Evolutionary conservation across 768 basidiomycete species (phyloP).

Genomic region (Russula virescens): DNA sequence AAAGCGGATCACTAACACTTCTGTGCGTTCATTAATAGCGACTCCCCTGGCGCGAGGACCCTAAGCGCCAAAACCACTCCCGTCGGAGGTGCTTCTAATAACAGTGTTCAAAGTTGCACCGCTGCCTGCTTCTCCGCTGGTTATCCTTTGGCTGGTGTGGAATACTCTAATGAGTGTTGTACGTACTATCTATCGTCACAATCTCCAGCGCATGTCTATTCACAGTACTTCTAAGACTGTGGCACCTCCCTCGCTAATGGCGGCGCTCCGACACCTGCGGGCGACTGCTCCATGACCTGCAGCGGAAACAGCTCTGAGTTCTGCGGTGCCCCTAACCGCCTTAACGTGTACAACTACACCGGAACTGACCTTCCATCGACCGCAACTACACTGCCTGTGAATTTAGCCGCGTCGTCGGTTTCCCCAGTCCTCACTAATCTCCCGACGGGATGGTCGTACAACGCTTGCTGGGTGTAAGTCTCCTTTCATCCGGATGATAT

Average conservation of each 20-base stretch:
- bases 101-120: slow-evolving; percentile 55
- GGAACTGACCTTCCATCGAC: slow-evolving; percentile 42
- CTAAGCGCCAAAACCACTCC: slow-evolving; percentile 30
- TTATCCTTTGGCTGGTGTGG: slow-evolving; percentile 36
- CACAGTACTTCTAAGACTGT: slow-evolving; percentile 38
- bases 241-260: slow-evolving; percentile 41
- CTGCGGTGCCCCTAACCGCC: slow-evolving; percentile 66
- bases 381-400: slow-evolving; percentile 29
- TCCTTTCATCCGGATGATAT: slow-evolving; percentile 26
- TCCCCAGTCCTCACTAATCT: slow-evolving; percentile 16
- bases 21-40: slow-evolving; percentile 27
- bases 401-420: slow-evolving; percentile 27
- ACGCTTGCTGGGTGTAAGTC: slow-evolving; percentile 47
- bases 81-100: slow-evolving; percentile 36
- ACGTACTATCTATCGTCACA: slow-evolving; percentile 2
- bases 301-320: slow-evolving; percentile 56
- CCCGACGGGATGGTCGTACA: slow-evolving; percentile 20
- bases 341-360: slow-evolving; percentile 68
- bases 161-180: slow-evolving; percentile 52
- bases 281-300: slow-evolving; percentile 64
- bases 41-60: slow-evolving; percentile 32
- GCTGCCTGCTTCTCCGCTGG: slow-evolving; percentile 54
- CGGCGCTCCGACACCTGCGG: slow-evolving; percentile 41
- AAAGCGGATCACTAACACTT: slow-evolving; percentile 11
- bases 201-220: background rate